Evolutionary conservation across 148 eudicot genomes (phyloP), one percentile per base, ranked within the genome.

Genomic region (Mesembryanthemum crystallinum): DNA sequence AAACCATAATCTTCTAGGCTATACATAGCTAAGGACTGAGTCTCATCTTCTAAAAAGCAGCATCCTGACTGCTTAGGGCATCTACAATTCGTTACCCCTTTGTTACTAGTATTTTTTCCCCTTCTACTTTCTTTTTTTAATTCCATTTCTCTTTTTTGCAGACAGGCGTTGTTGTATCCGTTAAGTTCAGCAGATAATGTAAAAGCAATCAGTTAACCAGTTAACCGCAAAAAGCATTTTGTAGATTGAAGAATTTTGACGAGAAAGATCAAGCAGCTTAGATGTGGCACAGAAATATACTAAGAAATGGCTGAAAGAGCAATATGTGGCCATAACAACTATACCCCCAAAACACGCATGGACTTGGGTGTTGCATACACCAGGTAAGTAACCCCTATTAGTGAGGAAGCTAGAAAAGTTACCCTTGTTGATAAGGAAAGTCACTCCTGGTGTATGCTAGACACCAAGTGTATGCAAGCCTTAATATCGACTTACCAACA

Each of bases 401-500:
- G n/a, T n/a, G n/a, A n/a, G n/a, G n/a, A n/a, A n/a, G n/a, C n/a
- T 35, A 35, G 39, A 35, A 35, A 35, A 35, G 6, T 35, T 35
- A 35, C 39, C 39, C 39, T 35, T 35, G 39, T 35, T 2, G 6
- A 2, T 6, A 6, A 21, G 45, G 23, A 77, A 9, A 70, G 75
- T 35, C 39, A 35, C 3, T 35, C 3, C 39, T 6, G 39, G 39
- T 35, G 39, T 35, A 6, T 35, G 6, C 39, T 35, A 35, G 39
- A 35, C 6, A 3, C 39, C 6, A 35, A 35, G n/a, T n/a, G n/a
- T n/a, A n/a, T n/a, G n/a, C n/a, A n/a, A n/a, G n/a, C n/a, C 25
- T 24, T 42, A 37, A 23, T 13, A 32, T 12, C 39, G 45, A 62
- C 91, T 83, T 89, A 96, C 98, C 97, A 71, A 91, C 45, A n/a